Evolutionary conservation across 179 eudicot species (phyloP).

Genomic region (Silene vulgaris): DNA sequence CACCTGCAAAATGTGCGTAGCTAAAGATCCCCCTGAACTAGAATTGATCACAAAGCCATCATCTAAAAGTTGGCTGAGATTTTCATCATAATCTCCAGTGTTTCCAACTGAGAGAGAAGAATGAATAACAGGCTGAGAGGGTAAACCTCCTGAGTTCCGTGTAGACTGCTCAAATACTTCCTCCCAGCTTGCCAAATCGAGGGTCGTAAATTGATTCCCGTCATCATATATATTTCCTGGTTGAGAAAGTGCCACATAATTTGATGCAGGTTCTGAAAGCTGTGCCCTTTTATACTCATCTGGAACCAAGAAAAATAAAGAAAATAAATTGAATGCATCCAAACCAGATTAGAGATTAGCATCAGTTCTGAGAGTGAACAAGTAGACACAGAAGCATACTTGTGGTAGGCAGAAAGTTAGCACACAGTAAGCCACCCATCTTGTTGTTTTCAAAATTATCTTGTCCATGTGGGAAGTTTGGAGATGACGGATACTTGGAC

Average conservation of each 20-base stretch:
- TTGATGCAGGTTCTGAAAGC: slow-evolving; percentile 26
- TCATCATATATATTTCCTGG: slow-evolving; percentile 23
- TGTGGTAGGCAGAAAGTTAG: slow-evolving; percentile 22
- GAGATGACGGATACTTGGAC: slow-evolving; percentile 35
- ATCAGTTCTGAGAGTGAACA: not conserved
- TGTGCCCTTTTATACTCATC: slow-evolving; percentile 28
- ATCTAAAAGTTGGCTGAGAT: slow-evolving; percentile 34
- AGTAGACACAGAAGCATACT: slow-evolving; percentile 14
- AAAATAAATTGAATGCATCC: not conserved
- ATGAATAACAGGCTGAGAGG: slow-evolving; percentile 23
- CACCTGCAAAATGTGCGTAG: slow-evolving; percentile 34
- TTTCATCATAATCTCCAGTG: slow-evolving; percentile 27
- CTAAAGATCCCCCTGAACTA: slow-evolving; percentile 23
- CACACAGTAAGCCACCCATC: slow-evolving; percentile 20
- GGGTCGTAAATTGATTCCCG: slow-evolving; percentile 29
- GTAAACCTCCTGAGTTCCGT: slow-evolving; percentile 24
- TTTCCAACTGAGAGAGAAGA: slow-evolving; percentile 30
- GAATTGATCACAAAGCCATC: slow-evolving; percentile 26
- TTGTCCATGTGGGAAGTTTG: slow-evolving; percentile 22
- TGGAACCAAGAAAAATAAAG: slow-evolving; percentile 1
- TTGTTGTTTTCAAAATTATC: slow-evolving; percentile 26
- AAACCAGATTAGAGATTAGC: slow-evolving; percentile 6
- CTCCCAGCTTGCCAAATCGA: slow-evolving; percentile 44
- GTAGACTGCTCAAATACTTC: slow-evolving; percentile 43
- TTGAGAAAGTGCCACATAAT: slow-evolving; percentile 27